Conservation (phyloP, 345 rosid genomes). For the Salix koriyanagi region DNA sequence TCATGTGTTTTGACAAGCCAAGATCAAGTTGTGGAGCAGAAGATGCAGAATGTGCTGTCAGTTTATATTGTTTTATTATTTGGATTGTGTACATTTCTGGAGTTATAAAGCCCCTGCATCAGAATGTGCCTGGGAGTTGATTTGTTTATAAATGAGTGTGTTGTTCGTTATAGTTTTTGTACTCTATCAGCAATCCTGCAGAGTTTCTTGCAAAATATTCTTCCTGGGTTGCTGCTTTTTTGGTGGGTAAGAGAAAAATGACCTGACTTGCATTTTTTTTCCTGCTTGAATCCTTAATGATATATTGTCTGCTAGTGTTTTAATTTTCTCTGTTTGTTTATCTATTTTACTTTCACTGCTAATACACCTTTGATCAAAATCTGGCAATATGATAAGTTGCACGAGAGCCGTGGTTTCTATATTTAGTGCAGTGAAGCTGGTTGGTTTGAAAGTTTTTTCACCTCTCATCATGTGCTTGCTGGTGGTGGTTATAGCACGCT, state of each 20-base stretch:
- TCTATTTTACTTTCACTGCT: slow-evolving; percentile 16
- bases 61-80: slow-evolving; percentile 31
- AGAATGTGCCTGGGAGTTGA: slow-evolving; percentile 55
- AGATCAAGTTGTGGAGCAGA: slow-evolving; percentile 32
- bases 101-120: slow-evolving; percentile 51
- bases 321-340: background rate
- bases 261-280: slow-evolving; percentile 27
- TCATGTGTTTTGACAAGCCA: slow-evolving; percentile 28
- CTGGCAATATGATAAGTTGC: slow-evolving; percentile 27
- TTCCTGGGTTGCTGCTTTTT: slow-evolving; percentile 50
- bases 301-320: slow-evolving; percentile 3
- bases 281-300: slow-evolving; percentile 6
- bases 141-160: slow-evolving; percentile 53
- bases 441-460: slow-evolving; percentile 21
- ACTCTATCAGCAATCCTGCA: slow-evolving; percentile 64
- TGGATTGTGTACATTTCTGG: slow-evolving; percentile 35
- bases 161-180: slow-evolving; percentile 51
- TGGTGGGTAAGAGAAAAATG: slow-evolving; percentile 69
- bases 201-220: slow-evolving; percentile 67
- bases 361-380: slow-evolving; percentile 14
- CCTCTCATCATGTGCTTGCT: slow-evolving; percentile 4
- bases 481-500: background rate
- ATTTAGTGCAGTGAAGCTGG: slow-evolving; percentile 10
- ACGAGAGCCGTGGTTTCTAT: slow-evolving; percentile 19
- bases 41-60: slow-evolving; percentile 17